Evolutionary conservation across 139 green algal species (phyloP).

Genomic region (Raphidocelis subcapitata): DNA sequence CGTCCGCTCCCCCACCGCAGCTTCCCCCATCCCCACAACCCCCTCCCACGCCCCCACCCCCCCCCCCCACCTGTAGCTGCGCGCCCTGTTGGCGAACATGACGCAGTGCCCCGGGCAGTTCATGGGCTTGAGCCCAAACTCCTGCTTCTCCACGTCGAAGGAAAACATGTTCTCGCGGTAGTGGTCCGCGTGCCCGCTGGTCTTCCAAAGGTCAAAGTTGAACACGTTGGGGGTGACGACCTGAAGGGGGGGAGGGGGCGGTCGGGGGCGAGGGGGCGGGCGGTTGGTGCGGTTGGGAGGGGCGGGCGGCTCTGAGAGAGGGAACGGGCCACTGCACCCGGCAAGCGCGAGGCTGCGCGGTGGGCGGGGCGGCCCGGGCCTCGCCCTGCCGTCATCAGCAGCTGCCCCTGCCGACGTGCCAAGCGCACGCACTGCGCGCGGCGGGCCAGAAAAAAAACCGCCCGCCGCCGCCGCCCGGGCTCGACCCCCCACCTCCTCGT

Average conservation of each 20-base stretch:
- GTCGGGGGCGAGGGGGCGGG: neutral
- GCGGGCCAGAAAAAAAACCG: too few species aligned
- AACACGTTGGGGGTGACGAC: slow-evolving; percentile 95
- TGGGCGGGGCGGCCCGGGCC: too few species aligned
- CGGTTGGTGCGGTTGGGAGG: neutral
- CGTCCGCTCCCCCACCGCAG: too few species aligned
- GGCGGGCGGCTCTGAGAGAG: too few species aligned
- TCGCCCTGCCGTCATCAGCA: too few species aligned
- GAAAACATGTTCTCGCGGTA: slow-evolving; percentile 99
- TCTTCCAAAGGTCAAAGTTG: slow-evolving; percentile 98
- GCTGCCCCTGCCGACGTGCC: too few species aligned
- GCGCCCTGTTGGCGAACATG: slow-evolving; percentile 86
- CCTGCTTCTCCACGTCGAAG: slow-evolving; percentile 92
- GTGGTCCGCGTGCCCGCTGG: slow-evolving; percentile 92
- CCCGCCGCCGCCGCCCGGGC: too few species aligned
- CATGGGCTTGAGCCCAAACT: slow-evolving; percentile 98
- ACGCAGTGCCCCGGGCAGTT: slow-evolving; percentile 99
- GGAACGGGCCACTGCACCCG: too few species aligned
- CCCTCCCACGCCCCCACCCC: neutral
- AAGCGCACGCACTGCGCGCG: too few species aligned
- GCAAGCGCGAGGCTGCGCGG: too few species aligned
- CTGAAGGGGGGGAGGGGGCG: neutral
- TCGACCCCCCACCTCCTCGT: slow-evolving; percentile 96
- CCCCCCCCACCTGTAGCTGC: slow-evolving; percentile 76
- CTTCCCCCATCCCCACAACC: neutral